Conservation (phyloP, 2,329 filamentous ascomycete genomes). For the Rachicladosporium sp. region DNA sequence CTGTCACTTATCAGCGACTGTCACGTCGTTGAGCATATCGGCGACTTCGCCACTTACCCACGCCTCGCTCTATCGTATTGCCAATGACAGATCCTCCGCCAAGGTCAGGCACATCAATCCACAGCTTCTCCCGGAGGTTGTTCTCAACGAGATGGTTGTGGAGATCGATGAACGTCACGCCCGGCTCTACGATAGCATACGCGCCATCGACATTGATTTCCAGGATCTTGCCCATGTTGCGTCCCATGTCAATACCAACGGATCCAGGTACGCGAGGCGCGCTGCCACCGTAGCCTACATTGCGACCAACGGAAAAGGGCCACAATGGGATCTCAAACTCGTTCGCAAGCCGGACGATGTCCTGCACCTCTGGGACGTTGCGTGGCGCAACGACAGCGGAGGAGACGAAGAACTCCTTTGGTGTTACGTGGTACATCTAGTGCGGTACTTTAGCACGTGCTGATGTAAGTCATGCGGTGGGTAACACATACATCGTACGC, state of each 20-base stretch:
- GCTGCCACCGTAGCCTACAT: conserved; percentile 44
- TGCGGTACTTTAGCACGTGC: not conserved
- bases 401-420: conserved; percentile 32
- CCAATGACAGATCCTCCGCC: conserved; percentile 40
- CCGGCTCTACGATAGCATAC: conserved; percentile 42
- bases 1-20: conserved; percentile 2
- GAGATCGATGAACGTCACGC: conserved; percentile 38
- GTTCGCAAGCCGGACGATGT: conserved; percentile 35
- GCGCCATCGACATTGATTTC: conserved; percentile 39
- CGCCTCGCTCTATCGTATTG: conserved; percentile 37
- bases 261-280: conserved; percentile 41
- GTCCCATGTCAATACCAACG: conserved; percentile 41
- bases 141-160: conserved; percentile 36
- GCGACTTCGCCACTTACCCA: conserved; percentile 9
- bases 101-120: conserved; percentile 37
- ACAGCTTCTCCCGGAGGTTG: conserved; percentile 26
- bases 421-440: conserved; percentile 1
- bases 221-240: conserved; percentile 41
- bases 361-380: conserved; percentile 34
- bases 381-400: conserved; percentile 29
- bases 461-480: not conserved
- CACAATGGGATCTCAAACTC: conserved; percentile 35
- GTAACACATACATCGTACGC: conserved; percentile 8
- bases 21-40: no score
- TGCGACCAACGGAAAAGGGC: conserved; percentile 38